These are phyloP conservation scores for Paramecium octaurelia DNA, from an alignment of 73 alveolate species.

Conservation along the genomic window DNA sequence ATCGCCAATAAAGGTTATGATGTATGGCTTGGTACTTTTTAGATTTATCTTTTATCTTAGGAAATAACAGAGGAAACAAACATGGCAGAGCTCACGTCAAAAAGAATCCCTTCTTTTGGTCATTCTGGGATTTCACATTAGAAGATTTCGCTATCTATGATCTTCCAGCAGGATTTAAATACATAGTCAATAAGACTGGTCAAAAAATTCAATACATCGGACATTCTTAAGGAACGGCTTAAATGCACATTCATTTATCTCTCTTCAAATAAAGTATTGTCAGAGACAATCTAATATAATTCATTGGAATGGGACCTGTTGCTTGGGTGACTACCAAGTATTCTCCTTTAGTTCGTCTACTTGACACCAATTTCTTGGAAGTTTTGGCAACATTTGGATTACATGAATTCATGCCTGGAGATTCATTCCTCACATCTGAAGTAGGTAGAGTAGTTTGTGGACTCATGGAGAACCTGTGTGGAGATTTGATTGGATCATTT, in stretches of 20 bases:
- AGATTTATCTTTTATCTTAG: not conserved
- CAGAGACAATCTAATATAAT: constrained; percentile 48
- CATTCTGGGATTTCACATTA: constrained; percentile 90
- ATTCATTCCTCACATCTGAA: constrained; percentile 7
- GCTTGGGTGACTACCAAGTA: constrained; percentile 49
- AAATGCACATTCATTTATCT: constrained; percentile 81
- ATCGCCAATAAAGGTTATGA: constrained; percentile 81
- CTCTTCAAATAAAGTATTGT: constrained; percentile 62
- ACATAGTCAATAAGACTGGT: constrained; percentile 71
- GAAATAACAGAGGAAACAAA: constrained; percentile 79
- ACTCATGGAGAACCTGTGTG: constrained; percentile 49
- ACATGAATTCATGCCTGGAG: constrained; percentile 56
- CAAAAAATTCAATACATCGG: constrained; percentile 87
- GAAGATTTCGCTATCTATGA: constrained; percentile 93
- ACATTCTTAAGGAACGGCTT: constrained; percentile 94
- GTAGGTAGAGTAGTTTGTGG: constrained; percentile 62
- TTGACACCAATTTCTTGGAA: constrained; percentile 32
- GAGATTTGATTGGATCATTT: constrained; percentile 56
- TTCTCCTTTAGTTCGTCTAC: constrained; percentile 15
- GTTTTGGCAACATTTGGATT: constrained; percentile 58
- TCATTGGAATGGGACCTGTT: constrained; percentile 70
- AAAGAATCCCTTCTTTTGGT: constrained; percentile 60
- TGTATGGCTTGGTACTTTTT: constrained; percentile 86
- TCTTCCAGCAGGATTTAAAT: constrained; percentile 82
- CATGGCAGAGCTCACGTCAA: constrained; percentile 64